phyloP scores from a whole-genome alignment of 306 rosid genomes.

The Canavalia ensiformis region DNA sequence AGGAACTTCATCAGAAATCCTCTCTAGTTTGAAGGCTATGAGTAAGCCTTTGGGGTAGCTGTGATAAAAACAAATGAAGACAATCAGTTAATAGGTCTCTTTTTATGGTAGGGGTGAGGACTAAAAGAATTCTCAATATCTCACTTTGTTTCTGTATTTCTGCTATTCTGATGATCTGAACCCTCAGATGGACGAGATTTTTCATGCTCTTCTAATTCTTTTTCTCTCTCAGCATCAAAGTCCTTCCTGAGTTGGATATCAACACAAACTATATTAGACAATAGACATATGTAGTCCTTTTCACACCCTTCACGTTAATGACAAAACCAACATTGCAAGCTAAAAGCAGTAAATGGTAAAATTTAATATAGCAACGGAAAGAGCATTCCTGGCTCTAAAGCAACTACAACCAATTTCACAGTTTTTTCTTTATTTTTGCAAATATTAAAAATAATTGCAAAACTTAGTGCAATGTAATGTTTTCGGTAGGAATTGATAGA shows the following conservation, averaged over 20 bases:
- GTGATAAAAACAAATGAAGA: conserved; percentile 43
- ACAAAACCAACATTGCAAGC: not conserved
- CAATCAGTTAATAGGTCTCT: conserved; percentile 33
- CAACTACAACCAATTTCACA: not conserved
- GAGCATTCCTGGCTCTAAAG: conserved; percentile 8
- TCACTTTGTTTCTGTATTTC: conserved; percentile 61
- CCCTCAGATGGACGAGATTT: conserved; percentile 46
- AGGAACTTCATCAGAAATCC: conserved; percentile 55
- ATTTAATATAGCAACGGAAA: not conserved
- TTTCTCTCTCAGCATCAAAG: conserved; percentile 76
- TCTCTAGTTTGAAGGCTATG: conserved; percentile 73
- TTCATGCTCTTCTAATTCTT: conserved; percentile 61
- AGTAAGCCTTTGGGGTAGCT: conserved; percentile 92
- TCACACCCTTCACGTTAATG: not conserved
- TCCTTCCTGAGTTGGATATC: conserved; percentile 67
- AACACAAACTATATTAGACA: conserved; percentile 28
- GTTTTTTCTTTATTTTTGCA: not conserved
- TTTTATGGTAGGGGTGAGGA: not conserved
- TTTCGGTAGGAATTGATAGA: conserved; percentile 19
- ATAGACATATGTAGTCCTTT: not conserved
- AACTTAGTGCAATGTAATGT: not conserved
- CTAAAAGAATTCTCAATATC: conserved; percentile 36
- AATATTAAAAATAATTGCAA: not conserved
- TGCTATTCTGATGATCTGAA: conserved; percentile 52
- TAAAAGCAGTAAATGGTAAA: not conserved